These are phyloP conservation scores for Vaccinium corymbosum DNA, from an alignment of 148 eudicot genomes.

Conservation along the genomic window DNA sequence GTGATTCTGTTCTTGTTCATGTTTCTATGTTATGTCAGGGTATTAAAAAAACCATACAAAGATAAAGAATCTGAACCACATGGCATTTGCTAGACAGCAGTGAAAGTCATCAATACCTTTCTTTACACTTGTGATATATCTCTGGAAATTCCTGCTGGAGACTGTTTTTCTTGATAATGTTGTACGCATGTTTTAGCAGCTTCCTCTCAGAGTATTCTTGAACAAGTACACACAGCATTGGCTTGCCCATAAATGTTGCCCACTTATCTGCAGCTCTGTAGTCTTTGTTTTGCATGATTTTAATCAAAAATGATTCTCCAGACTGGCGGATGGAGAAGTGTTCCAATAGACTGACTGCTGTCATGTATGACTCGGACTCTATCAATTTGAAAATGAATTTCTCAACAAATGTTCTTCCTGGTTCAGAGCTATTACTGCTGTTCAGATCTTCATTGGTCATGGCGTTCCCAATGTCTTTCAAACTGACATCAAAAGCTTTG, in stretches of 20 bases:
- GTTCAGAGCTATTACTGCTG: slow-evolving; percentile 19
- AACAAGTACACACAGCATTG: slow-evolving; percentile 69
- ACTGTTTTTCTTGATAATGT: slow-evolving; percentile 72
- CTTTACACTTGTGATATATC: slow-evolving; percentile 75
- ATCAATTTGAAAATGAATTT: slow-evolving; percentile 51
- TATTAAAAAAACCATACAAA: not conserved
- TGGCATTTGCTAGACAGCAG: not conserved
- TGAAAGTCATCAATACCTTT: slow-evolving; percentile 47
- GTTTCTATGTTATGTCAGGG: too few relatives aligned
- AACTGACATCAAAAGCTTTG: slow-evolving; percentile 56
- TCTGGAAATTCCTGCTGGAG: slow-evolving; percentile 76
- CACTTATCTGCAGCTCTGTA: slow-evolving; percentile 92
- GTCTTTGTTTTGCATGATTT: slow-evolving; percentile 59
- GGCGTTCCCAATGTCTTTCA: slow-evolving; percentile 51
- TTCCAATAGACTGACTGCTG: slow-evolving; percentile 71
- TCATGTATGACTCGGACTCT: slow-evolving; percentile 66
- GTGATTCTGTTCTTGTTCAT: too few relatives aligned
- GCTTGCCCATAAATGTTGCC: slow-evolving; percentile 82
- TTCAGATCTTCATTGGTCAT: slow-evolving; percentile 31
- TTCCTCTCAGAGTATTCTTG: slow-evolving; percentile 59
- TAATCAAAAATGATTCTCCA: slow-evolving; percentile 59
- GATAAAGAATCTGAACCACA: not conserved
- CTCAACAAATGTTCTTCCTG: slow-evolving; percentile 56
- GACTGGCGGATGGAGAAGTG: slow-evolving; percentile 61
- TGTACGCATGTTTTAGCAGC: slow-evolving; percentile 57